Percentiles rank a stretch among this genome's conserved stretches.
These are phyloP conservation scores for Lasiosphaeria miniovina DNA, from an alignment of 495 filamentous ascomycete genomes.

Conservation along the genomic window DNA sequence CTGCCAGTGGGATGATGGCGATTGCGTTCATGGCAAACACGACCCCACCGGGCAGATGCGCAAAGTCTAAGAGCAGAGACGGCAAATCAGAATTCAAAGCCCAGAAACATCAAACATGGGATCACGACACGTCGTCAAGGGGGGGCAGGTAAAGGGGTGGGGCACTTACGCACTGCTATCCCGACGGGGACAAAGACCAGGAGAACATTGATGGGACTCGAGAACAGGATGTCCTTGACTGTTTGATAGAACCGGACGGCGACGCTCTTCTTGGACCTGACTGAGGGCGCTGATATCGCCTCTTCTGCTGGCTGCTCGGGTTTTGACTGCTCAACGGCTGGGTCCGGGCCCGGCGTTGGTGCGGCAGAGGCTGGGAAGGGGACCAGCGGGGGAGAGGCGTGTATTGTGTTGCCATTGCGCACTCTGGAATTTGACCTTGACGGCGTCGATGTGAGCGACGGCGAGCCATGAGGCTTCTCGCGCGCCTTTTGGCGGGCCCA, in stretches of 20 bases:
- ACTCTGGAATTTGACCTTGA: conserved; percentile 1
- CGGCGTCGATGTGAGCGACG: background rate
- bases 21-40: conserved; percentile 80
- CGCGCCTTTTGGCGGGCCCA: conserved; percentile 11
- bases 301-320: background rate
- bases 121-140: conserved; percentile 4
- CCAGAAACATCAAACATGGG: background rate
- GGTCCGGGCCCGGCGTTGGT: conserved; percentile 1
- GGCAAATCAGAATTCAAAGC: too few species aligned
- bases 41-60: conserved; percentile 17
- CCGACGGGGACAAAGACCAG: conserved; percentile 76
- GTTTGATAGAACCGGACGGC: conserved; percentile 46
- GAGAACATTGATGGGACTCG: conserved; percentile 73
- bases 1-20: conserved; percentile 81
- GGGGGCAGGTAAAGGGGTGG: conserved; percentile 5
- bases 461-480: conserved; percentile 9
- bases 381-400: too few species aligned
- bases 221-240: conserved; percentile 52
- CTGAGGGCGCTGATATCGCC: background rate
- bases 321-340: conserved; percentile 1
- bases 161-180: conserved; percentile 58
- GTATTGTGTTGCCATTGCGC: background rate
- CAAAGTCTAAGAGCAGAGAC: background rate
- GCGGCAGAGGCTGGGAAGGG: background rate
- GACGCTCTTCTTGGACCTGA: conserved; percentile 11